These are phyloP conservation scores for Nicotiana obtusifolia DNA, from an alignment of 257 asterid species.

Conservation along the genomic window DNA sequence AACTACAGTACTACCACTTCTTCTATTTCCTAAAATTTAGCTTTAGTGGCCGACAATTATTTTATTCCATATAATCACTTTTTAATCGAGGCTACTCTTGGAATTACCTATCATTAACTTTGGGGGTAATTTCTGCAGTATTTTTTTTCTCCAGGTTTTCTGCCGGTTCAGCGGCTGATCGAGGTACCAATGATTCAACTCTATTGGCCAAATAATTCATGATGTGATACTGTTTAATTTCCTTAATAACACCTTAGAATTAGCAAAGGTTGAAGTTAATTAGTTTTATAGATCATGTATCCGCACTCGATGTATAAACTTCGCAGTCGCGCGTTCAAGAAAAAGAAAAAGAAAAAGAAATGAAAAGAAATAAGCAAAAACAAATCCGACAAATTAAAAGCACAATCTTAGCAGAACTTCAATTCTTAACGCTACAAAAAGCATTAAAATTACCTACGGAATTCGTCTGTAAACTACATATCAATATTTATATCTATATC, in stretches of 20 bases:
- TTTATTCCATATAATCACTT: not conserved
- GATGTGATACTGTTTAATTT: not conserved
- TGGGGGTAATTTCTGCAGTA: not conserved
- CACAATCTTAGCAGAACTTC: too few species aligned
- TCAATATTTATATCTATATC: too few species aligned
- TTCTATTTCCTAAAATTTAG: not conserved
- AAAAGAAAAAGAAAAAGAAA: too few species aligned
- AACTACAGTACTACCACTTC: not conserved
- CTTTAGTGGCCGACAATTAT: constrained; percentile 5
- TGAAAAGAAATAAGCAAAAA: too few species aligned
- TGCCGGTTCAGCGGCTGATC: not conserved
- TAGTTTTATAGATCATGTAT: too few species aligned
- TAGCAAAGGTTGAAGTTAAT: not conserved
- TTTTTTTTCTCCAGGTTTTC: not conserved
- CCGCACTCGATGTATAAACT: too few species aligned
- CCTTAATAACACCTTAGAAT: not conserved
- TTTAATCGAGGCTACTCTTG: not conserved
- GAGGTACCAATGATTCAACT: not conserved
- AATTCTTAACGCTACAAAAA: too few species aligned
- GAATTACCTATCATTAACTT: not conserved
- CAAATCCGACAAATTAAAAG: too few species aligned
- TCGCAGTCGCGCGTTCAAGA: too few species aligned
- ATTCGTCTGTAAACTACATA: too few species aligned
- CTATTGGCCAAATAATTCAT: not conserved
- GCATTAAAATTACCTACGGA: too few species aligned